Conservation (phyloP, 2,329 filamentous ascomycete species). For the Aspergillus alliaceus region DNA sequence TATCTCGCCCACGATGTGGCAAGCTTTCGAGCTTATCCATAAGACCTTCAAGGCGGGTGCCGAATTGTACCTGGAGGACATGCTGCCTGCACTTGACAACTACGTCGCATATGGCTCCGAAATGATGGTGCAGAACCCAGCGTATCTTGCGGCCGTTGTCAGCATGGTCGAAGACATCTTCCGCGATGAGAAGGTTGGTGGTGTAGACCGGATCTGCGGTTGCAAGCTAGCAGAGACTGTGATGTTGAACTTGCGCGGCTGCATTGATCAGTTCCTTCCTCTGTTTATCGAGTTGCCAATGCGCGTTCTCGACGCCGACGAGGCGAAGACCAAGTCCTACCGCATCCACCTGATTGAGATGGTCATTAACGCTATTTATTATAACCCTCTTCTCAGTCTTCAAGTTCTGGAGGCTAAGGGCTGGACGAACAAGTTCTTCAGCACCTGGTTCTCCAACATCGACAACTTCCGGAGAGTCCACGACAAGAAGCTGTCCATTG, state of each 20-base stretch:
- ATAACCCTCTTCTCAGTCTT: constrained; percentile 83
- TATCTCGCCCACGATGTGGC: constrained; percentile 97
- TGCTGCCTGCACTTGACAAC: constrained; percentile 97
- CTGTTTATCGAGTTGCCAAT: constrained; percentile 90
- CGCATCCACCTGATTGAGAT: constrained; percentile 98
- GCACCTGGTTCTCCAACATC: constrained; percentile 95
- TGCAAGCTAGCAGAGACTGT: constrained; percentile 97
- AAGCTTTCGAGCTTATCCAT: constrained; percentile 95
- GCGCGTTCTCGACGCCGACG: constrained; percentile 69
- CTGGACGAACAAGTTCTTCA: constrained; percentile 99
- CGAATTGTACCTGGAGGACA: constrained; percentile 96
- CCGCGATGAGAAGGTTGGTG: constrained; percentile 84
- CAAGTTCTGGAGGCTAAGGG: constrained; percentile 85
- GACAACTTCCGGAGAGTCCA: constrained; percentile 90
- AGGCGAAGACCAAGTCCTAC: constrained; percentile 88
- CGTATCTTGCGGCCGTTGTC: constrained; percentile 83
- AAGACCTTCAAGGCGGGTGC: constrained; percentile 95
- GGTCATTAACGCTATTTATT: constrained; percentile 97
- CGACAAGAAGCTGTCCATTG: constrained; percentile 97
- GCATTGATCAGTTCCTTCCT: constrained; percentile 83
- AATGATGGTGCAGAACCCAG: constrained; percentile 76
- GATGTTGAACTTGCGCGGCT: constrained; percentile 89
- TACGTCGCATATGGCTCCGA: constrained; percentile 90
- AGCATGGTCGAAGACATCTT: constrained; percentile 97
- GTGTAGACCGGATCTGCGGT: constrained; percentile 91